A percentile compares a stretch with the other conserved stretches of the same genome.
phyloP scores from a whole-genome alignment of 2,329 filamentous ascomycete species.

The Aspergillaceae sp. region DNA sequence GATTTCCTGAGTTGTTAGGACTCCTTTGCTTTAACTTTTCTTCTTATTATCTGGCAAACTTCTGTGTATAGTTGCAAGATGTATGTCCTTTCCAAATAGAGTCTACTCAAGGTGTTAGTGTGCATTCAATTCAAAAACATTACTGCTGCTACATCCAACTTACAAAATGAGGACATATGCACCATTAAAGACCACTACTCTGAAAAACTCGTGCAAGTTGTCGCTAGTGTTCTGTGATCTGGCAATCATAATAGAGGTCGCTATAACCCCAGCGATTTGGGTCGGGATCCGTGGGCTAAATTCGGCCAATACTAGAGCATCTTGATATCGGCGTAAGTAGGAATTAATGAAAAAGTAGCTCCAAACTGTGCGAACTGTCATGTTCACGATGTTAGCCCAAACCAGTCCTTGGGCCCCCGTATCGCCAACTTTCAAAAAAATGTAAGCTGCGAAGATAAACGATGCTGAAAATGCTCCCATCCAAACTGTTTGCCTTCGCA shows the following conservation, averaged over 20 bases:
- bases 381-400: slow-evolving; percentile 80
- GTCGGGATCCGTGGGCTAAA: slow-evolving; percentile 40
- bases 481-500: slow-evolving; percentile 69
- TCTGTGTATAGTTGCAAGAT: slow-evolving; percentile 18
- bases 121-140: slow-evolving; percentile 3
- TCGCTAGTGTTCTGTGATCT: slow-evolving; percentile 9
- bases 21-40: slow-evolving; percentile 12
- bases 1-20: slow-evolving; percentile 14
- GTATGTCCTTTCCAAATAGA: slow-evolving; percentile 29
- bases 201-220: slow-evolving; percentile 27
- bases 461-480: slow-evolving; percentile 74
- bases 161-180: slow-evolving; percentile 52
- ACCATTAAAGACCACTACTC: slow-evolving; percentile 43
- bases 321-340: slow-evolving; percentile 50
- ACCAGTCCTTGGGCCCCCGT: slow-evolving; percentile 75
- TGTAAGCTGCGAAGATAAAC: slow-evolving; percentile 66
- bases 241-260: slow-evolving; percentile 36
- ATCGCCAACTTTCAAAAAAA: slow-evolving; percentile 60
- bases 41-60: slow-evolving; percentile 11
- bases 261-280: slow-evolving; percentile 38
- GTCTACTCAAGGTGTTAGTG: slow-evolving; percentile 12
- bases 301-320: slow-evolving; percentile 33
- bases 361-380: slow-evolving; percentile 77
- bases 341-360: slow-evolving; percentile 61
- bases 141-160: slow-evolving; percentile 33